Conservation (phyloP, 2,329 filamentous ascomycete genomes). For the Cadophora gregata region DNA sequence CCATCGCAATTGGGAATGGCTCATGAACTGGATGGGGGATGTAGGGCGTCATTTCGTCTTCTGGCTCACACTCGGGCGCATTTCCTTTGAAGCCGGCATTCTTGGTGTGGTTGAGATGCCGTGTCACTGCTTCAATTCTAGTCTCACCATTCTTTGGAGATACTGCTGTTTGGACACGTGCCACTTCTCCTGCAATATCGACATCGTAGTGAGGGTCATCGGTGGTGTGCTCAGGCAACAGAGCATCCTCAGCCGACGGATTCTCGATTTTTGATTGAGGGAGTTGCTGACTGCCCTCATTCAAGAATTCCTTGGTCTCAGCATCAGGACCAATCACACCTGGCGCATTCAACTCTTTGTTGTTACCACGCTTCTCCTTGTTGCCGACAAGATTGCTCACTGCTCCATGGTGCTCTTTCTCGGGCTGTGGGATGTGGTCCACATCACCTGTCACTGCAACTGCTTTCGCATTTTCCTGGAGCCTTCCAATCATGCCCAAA, state of each 20-base stretch:
- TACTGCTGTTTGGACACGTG: slow-evolving; percentile 64
- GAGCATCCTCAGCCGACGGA: slow-evolving; percentile 27
- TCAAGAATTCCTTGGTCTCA: slow-evolving; percentile 37
- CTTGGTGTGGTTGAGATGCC: slow-evolving; percentile 68
- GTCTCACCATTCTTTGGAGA: slow-evolving; percentile 56
- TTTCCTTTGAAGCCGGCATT: slow-evolving; percentile 56
- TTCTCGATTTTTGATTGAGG: slow-evolving; percentile 36
- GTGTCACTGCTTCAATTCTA: slow-evolving; percentile 62
- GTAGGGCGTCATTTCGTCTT: slow-evolving; percentile 70
- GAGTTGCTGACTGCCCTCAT: slow-evolving; percentile 36
- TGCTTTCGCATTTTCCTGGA: slow-evolving; percentile 36
- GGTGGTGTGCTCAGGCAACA: slow-evolving; percentile 60
- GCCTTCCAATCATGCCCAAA: slow-evolving; percentile 25
- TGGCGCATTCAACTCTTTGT: not conserved
- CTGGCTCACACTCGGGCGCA: slow-evolving; percentile 58
- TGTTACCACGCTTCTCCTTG: slow-evolving; percentile 9
- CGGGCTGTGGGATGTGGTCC: slow-evolving; percentile 35
- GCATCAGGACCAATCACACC: slow-evolving; percentile 32
- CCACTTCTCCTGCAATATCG: slow-evolving; percentile 64
- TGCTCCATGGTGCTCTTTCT: slow-evolving; percentile 3
- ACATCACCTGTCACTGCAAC: slow-evolving; percentile 36
- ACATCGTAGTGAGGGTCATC: slow-evolving; percentile 68
- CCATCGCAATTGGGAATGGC: slow-evolving; percentile 73
- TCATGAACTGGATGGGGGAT: slow-evolving; percentile 58
- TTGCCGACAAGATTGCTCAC: slow-evolving; percentile 1